These are phyloP conservation scores for Geoglossum glabrum DNA, from an alignment of 495 filamentous ascomycete genomes.

Conservation along the genomic window DNA sequence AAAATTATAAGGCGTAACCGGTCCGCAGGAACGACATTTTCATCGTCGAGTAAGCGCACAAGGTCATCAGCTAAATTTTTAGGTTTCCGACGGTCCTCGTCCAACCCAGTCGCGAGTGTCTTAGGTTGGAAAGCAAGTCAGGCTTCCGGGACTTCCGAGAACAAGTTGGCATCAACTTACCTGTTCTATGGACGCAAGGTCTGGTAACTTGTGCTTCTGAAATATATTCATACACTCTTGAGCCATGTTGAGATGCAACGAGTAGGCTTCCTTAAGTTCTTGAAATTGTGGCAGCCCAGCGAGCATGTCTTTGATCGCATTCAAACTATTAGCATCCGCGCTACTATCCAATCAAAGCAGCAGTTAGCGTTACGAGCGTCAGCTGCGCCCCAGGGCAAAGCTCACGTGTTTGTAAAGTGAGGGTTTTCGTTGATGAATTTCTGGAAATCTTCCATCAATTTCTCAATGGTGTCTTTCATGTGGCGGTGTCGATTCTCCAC, in stretches of 20 bases:
- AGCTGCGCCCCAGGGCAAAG: background rate
- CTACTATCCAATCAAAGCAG: slow-evolving; percentile 18
- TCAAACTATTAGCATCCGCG: slow-evolving; percentile 49
- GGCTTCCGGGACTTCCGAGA: background rate
- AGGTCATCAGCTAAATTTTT: slow-evolving; percentile 74
- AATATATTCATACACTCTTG: slow-evolving; percentile 92
- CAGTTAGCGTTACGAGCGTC: background rate
- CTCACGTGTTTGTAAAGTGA: slow-evolving; percentile 64
- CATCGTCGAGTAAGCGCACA: slow-evolving; percentile 71
- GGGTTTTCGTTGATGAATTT: slow-evolving; percentile 81
- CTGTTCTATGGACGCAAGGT: slow-evolving; percentile 72
- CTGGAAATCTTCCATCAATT: slow-evolving; percentile 77
- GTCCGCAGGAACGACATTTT: slow-evolving; percentile 42
- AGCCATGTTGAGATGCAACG: slow-evolving; percentile 92
- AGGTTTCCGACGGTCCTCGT: slow-evolving; percentile 80
- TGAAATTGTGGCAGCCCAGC: slow-evolving; percentile 87
- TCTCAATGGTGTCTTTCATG: slow-evolving; percentile 95
- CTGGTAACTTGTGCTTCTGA: slow-evolving; percentile 59
- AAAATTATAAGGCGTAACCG: slow-evolving; percentile 66
- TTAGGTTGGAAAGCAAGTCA: slow-evolving; percentile 18
- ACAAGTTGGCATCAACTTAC: slow-evolving; percentile 13
- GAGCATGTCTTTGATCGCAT: slow-evolving; percentile 93
- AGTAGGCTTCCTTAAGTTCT: slow-evolving; percentile 85
- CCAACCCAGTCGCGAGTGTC: slow-evolving; percentile 73
- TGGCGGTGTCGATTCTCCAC: slow-evolving; percentile 80